Percentiles rank a stretch among this genome's conserved stretches.
Evolutionary conservation across 768 basidiomycete species (phyloP).

Genomic region (Amanita rubescens): DNA sequence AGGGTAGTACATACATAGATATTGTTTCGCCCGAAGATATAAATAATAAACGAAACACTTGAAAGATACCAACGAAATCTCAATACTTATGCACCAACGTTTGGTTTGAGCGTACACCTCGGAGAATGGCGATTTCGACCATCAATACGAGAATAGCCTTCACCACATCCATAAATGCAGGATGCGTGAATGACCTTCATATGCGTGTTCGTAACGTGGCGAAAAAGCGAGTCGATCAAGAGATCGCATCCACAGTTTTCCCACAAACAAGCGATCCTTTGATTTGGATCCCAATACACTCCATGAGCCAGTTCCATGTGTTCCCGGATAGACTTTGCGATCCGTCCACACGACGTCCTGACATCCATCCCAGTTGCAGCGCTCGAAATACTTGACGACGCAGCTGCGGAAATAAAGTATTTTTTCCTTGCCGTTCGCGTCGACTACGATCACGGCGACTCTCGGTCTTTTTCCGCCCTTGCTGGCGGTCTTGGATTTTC

Average conservation of each 20-base stretch:
- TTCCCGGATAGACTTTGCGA: background rate
- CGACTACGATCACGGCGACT: background rate
- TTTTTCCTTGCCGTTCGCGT: background rate
- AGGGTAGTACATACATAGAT: background rate
- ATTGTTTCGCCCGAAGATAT: background rate
- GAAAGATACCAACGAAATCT: background rate
- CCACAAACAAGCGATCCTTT: background rate
- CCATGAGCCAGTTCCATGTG: background rate
- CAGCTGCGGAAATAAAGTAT: background rate
- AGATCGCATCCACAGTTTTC: background rate
- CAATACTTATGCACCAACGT: too few species aligned
- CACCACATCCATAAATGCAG: background rate
- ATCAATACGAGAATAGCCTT: background rate
- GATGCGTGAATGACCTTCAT: background rate
- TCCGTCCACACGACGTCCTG: background rate
- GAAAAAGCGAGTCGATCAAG: background rate
- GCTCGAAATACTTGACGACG: background rate
- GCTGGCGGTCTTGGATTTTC: background rate
- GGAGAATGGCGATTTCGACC: background rate
- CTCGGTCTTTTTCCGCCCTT: background rate
- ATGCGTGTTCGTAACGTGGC: slow-evolving; percentile 1
- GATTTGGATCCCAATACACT: background rate
- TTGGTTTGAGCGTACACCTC: background rate
- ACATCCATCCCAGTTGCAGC: background rate
- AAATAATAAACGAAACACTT: background rate